Conservation (phyloP, 805 yeast genomes). For the Starmerella floris region DNA sequence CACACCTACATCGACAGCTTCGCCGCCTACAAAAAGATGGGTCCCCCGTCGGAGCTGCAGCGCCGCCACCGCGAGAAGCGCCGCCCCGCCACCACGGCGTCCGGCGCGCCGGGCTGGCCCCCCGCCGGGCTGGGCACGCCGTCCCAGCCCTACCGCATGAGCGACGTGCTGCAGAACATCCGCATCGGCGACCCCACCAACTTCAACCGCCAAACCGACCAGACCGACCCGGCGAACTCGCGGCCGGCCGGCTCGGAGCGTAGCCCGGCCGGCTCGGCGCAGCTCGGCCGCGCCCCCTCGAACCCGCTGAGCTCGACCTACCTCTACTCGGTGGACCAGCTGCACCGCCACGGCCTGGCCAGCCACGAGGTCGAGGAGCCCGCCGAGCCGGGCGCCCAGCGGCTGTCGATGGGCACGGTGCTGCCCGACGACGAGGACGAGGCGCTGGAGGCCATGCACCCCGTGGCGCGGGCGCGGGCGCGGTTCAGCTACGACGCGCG, state of each 20-base stretch:
- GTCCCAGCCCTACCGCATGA: constrained; percentile 15
- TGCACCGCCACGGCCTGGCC: constrained; percentile 14
- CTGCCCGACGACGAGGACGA: constrained; percentile 4
- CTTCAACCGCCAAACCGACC: constrained; percentile 2
- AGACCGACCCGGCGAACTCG: not conserved
- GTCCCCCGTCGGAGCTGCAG: constrained; percentile 2
- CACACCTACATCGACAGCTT: constrained; percentile 77
- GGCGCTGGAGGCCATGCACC: constrained; percentile 1
- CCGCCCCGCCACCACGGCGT: not conserved
- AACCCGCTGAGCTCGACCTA: constrained; percentile 25
- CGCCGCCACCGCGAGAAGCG: constrained; percentile 6
- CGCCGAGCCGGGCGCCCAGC: too few species aligned
- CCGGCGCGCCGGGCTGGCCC: not conserved
- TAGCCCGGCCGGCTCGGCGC: not conserved
- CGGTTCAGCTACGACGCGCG: constrained; percentile 78
- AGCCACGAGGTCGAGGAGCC: constrained; percentile 11
- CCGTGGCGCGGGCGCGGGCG: constrained; percentile 52
- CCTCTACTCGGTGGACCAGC: constrained; percentile 16
- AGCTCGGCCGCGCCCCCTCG: not conserved
- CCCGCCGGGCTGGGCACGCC: constrained; percentile 8
- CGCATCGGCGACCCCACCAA: constrained; percentile 7
- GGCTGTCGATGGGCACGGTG: not conserved
- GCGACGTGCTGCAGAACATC: constrained; percentile 13
- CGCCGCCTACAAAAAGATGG: constrained; percentile 29
- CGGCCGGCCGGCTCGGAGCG: not conserved